Evolutionary conservation across 768 basidiomycete species (phyloP), one percentile per base, ranked within the genome.

Genomic region (Xerocomellus chrysenteron): DNA sequence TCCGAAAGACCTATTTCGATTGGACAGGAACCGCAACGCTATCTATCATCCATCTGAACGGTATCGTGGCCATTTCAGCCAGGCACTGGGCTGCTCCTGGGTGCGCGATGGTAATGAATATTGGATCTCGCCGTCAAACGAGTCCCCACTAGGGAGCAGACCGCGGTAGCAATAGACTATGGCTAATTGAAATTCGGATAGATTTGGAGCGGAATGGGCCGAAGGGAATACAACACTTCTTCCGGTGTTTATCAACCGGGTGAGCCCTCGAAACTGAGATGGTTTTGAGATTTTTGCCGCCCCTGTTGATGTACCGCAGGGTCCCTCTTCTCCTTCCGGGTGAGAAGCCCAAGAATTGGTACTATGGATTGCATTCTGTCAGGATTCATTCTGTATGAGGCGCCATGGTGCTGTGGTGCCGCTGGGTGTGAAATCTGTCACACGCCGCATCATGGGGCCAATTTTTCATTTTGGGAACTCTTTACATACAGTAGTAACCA

Each of bases 351-450:
- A 14, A 47, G 19, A 5, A 4, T n/a, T 35, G 45, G 16, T 17
- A 28, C 26, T 21, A 52, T 8, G 30, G 19, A 30, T 45, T 21
- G 17, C 21, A 33, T 36, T 40, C 42, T 42, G 19, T 48, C 43
- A 47, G 37, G 43, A 46, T 53, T 26, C 51, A 30, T 26, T 24
- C 21, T 4, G 47, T 41, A 32, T 30, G 32, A 39, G 19, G 32
- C 26, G 21, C 21, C 21, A 17, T 30, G 46, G 30, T 46, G 47
- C 9, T n/a, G 7, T 45, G 28, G 35, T 39, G 60, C 57, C 58
- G 67, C 65, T 62, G 67, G 47, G 47, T 56, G 52, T 52, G 56
- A 61, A 67, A 52, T 39, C 30, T 37, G 26, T 42, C 21, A 50
- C 51, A 53, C n/a, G 10, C 16, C 28, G 9, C 9, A 21, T 21